phyloP scores from a whole-genome alignment of 2,329 filamentous ascomycete species.

The Colletotrichum lindemuthianum region DNA sequence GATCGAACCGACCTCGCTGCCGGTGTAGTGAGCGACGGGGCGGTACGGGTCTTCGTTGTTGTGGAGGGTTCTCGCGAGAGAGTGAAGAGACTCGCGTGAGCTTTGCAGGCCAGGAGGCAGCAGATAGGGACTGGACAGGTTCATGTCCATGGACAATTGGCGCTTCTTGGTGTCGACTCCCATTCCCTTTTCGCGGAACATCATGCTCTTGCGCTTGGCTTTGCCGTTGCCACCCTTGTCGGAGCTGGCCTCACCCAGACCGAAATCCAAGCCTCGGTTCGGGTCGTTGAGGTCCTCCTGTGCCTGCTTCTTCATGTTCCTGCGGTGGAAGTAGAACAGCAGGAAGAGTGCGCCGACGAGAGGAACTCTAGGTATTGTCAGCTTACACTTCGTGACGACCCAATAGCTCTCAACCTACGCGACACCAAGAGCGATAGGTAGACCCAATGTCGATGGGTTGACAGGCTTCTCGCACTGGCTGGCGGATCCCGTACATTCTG shows the following conservation, averaged over 20 bases:
- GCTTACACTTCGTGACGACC: slow-evolving; percentile 13
- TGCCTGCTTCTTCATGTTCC: slow-evolving; percentile 76
- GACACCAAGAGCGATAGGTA: slow-evolving; percentile 76
- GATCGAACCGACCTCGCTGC: slow-evolving; percentile 66
- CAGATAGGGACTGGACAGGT: slow-evolving; percentile 87
- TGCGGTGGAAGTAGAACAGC: slow-evolving; percentile 81
- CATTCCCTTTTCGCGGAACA: slow-evolving; percentile 61
- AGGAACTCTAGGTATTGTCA: slow-evolving; percentile 71
- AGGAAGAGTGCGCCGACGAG: slow-evolving; percentile 73
- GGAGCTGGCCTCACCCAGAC: slow-evolving; percentile 67
- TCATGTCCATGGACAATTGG: slow-evolving; percentile 77
- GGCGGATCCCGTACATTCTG: slow-evolving; percentile 37
- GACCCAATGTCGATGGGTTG: slow-evolving; percentile 62
- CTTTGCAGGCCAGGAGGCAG: slow-evolving; percentile 82
- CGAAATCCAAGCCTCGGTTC: slow-evolving; percentile 93
- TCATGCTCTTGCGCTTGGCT: slow-evolving; percentile 55
- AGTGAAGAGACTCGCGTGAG: slow-evolving; percentile 88
- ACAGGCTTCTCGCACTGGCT: slow-evolving; percentile 70
- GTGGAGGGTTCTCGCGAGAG: slow-evolving; percentile 79
- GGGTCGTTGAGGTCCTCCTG: slow-evolving; percentile 87
- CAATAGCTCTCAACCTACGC: slow-evolving; percentile 66
- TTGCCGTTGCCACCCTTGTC: slow-evolving; percentile 43
- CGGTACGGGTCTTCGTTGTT: slow-evolving; percentile 88
- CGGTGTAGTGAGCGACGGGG: slow-evolving; percentile 65
- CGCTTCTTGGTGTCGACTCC: slow-evolving; percentile 48